Evolutionary conservation across 129 eudicot species (phyloP).

Genomic region (Escallonia rubra): DNA sequence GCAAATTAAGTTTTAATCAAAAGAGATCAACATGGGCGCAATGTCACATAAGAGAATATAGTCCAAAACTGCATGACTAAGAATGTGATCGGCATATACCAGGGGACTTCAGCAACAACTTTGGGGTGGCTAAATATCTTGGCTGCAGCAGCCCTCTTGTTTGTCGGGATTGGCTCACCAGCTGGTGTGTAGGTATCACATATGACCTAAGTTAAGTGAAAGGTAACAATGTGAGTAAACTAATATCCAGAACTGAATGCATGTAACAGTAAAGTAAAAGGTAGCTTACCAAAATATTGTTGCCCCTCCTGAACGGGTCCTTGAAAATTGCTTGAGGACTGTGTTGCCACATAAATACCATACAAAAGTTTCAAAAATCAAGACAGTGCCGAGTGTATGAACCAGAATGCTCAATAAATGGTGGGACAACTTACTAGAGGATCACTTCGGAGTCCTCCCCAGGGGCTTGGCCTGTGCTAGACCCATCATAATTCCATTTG

Average conservation of each 20-base stretch:
- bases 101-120: slow-evolving; percentile 75
- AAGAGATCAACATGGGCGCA: too few species aligned
- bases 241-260: too few species aligned
- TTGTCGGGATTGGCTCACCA: slow-evolving; percentile 92
- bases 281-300: slow-evolving; percentile 63
- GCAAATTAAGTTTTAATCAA: not conserved
- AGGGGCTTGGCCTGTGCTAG: slow-evolving; percentile 92
- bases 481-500: slow-evolving; percentile 88
- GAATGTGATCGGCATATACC: slow-evolving; percentile 34
- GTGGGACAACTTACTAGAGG: slow-evolving; percentile 45
- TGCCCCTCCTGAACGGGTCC: slow-evolving; percentile 96
- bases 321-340: slow-evolving; percentile 97
- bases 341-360: slow-evolving; percentile 20
- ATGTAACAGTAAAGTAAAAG: not conserved
- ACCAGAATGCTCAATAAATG: not conserved
- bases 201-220: slow-evolving; percentile 50
- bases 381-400: too few species aligned
- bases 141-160: slow-evolving; percentile 73
- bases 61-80: not conserved
- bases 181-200: slow-evolving; percentile 96
- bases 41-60: too few species aligned
- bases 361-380: not conserved
- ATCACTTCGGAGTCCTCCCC: slow-evolving; percentile 97
- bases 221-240: too few species aligned
- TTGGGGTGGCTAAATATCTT: slow-evolving; percentile 70